Evolutionary conservation across 192 early-diverging fungal species (phyloP).

Genomic region (Backusella australiensis): DNA sequence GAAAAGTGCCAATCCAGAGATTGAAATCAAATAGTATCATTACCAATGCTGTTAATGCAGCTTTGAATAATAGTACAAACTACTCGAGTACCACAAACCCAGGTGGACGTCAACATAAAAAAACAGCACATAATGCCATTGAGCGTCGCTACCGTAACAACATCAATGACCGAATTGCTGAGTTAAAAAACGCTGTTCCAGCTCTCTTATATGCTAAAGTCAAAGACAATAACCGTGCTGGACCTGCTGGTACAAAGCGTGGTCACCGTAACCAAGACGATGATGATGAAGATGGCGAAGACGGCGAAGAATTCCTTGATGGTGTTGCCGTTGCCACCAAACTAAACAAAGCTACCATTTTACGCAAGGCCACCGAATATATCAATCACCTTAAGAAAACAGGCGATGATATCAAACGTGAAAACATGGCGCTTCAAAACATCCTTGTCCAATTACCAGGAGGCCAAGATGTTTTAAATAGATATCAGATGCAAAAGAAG

Average conservation of each 20-base stretch:
- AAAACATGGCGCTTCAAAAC: conserved; percentile 43
- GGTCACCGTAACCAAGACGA: conserved; percentile 23
- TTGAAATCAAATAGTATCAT: conserved; percentile 37
- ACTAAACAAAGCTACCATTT: conserved; percentile 92
- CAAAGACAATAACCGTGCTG: conserved; percentile 40
- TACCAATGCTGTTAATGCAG: conserved; percentile 26
- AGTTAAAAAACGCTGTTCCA: conserved; percentile 83
- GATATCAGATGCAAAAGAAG: conserved; percentile 17
- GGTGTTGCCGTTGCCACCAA: conserved; percentile 84
- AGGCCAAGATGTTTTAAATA: conserved; percentile 35
- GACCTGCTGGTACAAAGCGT: conserved; percentile 12
- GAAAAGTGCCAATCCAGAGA: conserved; percentile 48
- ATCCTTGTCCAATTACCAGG: conserved; percentile 47
- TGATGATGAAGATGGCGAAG: conserved; percentile 54
- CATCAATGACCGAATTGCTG: conserved; percentile 93
- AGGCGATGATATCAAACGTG: conserved; percentile 39
- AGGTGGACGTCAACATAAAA: conserved; percentile 65
- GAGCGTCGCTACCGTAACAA: conserved; percentile 95
- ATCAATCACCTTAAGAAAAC: conserved; percentile 59
- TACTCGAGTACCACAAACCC: conserved; percentile 13
- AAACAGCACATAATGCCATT: conserved; percentile 93
- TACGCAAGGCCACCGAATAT: conserved; percentile 91
- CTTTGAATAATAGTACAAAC: conserved; percentile 8
- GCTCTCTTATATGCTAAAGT: conserved; percentile 64
- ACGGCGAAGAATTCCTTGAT: conserved; percentile 64